phyloP scores from a whole-genome alignment of 2,329 filamentous ascomycete species.

The Xylaria sp. region DNA sequence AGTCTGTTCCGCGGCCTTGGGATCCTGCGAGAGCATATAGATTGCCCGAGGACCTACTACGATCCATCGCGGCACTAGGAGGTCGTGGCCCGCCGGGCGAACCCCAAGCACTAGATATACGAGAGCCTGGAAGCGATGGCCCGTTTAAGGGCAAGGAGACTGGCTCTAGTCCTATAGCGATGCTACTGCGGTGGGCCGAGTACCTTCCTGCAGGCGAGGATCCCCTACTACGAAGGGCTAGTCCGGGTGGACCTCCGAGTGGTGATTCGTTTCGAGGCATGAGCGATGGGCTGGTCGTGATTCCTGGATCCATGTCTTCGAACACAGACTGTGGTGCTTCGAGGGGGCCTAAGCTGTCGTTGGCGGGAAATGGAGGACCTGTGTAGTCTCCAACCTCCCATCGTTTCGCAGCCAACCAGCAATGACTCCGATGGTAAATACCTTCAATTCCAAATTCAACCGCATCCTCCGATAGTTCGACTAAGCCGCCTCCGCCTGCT shows the following conservation, averaged over 20 bases:
- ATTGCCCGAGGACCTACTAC: constrained; percentile 49
- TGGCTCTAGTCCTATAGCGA: constrained; percentile 49
- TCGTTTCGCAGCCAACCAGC: constrained; percentile 49
- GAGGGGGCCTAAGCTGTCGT: constrained; percentile 44
- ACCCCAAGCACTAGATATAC: constrained; percentile 44
- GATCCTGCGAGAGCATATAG: constrained; percentile 40
- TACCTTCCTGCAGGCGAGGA: constrained; percentile 43
- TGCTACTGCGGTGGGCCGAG: constrained; percentile 46
- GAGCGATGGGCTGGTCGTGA: constrained; percentile 38
- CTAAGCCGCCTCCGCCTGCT: constrained; percentile 68
- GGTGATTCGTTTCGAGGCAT: constrained; percentile 47
- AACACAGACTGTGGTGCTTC: constrained; percentile 49
- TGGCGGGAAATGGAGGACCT: constrained; percentile 35
- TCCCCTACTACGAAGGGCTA: constrained; percentile 43
- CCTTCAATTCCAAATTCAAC: constrained; percentile 57
- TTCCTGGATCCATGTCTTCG: constrained; percentile 44
- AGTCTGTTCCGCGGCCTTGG: constrained; percentile 36
- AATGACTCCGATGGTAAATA: constrained; percentile 51
- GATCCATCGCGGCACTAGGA: constrained; percentile 42
- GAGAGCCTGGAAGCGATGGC: constrained; percentile 38
- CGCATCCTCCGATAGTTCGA: constrained; percentile 68
- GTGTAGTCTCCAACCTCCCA: constrained; percentile 47
- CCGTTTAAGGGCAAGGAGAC: constrained; percentile 41
- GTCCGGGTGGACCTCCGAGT: constrained; percentile 40
- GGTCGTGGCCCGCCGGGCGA: constrained; percentile 42